A percentile compares a stretch with the other conserved stretches of the same genome.
Conservation (phyloP, 1,284 basidiomycete genomes). For the Leccinum pachyderme region DNA sequence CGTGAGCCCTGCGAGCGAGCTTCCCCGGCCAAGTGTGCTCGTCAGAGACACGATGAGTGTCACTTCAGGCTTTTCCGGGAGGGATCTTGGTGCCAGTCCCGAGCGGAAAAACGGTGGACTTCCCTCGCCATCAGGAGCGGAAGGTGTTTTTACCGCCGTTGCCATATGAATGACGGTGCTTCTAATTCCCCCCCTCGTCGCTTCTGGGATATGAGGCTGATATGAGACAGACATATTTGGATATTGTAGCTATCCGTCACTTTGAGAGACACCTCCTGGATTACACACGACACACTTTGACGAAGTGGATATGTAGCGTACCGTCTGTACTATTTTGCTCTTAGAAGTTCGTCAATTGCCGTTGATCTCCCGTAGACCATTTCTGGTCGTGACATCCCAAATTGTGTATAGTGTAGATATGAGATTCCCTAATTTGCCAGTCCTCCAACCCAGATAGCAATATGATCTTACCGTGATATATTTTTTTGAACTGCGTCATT, state of each 20-base stretch:
- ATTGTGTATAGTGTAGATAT: not conserved
- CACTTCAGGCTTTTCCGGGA: conserved; percentile 26
- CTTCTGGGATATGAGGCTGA: conserved; percentile 3
- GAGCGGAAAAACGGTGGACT: conserved; percentile 24
- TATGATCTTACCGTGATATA: not conserved
- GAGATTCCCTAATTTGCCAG: not conserved
- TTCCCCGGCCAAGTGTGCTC: conserved; percentile 34
- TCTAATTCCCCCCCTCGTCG: conserved; percentile 17
- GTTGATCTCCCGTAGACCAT: conserved; percentile 8
- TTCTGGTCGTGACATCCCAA: not conserved
- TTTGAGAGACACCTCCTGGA: conserved; percentile 4
- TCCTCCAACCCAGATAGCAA: not conserved
- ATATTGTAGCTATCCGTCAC: conserved; percentile 14
- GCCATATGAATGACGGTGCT: conserved; percentile 27
- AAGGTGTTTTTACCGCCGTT: conserved; percentile 28
- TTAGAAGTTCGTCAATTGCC: conserved; percentile 27
- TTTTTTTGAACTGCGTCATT: conserved; percentile 1
- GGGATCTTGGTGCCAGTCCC: conserved; percentile 30
- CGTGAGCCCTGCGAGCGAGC: conserved; percentile 49
- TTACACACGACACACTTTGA: conserved; percentile 11
- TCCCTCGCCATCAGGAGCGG: conserved; percentile 9
- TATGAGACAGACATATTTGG: conserved; percentile 9
- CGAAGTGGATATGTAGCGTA: conserved; percentile 24
- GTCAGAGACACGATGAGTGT: conserved; percentile 38
- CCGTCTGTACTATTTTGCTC: conserved; percentile 27